These are phyloP conservation scores for Gynochthodes officinalis DNA, from an alignment of 257 asterid genomes.

Conservation along the genomic window DNA sequence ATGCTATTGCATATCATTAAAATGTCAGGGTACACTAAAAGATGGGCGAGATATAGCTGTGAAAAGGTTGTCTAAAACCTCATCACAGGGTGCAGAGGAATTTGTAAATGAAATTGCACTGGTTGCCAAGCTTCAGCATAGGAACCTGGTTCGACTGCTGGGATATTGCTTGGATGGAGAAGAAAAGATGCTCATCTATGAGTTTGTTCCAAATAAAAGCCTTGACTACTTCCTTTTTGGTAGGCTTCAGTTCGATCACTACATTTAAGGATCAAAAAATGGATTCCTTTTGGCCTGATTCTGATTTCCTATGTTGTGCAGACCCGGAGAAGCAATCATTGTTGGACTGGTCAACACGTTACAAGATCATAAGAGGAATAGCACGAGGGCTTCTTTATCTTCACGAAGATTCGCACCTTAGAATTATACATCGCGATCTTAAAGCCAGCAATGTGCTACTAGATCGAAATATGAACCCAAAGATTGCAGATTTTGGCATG, in stretches of 20 bases:
- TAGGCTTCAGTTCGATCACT: neutral
- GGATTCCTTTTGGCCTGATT: too few species aligned
- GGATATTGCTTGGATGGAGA: constrained; percentile 28
- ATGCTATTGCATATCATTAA: too few species aligned
- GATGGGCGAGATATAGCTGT: constrained; percentile 30
- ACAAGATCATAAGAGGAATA: neutral
- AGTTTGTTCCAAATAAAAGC: constrained; percentile 28
- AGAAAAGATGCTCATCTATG: constrained; percentile 33
- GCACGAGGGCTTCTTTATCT: neutral
- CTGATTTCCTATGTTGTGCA: too few species aligned
- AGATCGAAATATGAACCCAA: too few species aligned
- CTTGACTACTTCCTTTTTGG: constrained; percentile 32
- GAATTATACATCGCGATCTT: neutral
- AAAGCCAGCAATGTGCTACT: neutral
- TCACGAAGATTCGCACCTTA: neutral
- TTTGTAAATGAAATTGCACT: constrained; percentile 26
- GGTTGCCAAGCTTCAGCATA: constrained; percentile 30
- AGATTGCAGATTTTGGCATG: too few species aligned
- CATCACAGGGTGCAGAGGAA: constrained; percentile 22
- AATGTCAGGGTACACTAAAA: constrained; percentile 21
- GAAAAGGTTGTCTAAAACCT: constrained; percentile 23
- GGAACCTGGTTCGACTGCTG: constrained; percentile 24
- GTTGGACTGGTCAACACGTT: too few species aligned
- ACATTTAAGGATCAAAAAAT: too few species aligned
- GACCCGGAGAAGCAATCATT: neutral